Conservation (phyloP, 2,329 filamentous ascomycete species). For the Didymella lethalis region DNA sequence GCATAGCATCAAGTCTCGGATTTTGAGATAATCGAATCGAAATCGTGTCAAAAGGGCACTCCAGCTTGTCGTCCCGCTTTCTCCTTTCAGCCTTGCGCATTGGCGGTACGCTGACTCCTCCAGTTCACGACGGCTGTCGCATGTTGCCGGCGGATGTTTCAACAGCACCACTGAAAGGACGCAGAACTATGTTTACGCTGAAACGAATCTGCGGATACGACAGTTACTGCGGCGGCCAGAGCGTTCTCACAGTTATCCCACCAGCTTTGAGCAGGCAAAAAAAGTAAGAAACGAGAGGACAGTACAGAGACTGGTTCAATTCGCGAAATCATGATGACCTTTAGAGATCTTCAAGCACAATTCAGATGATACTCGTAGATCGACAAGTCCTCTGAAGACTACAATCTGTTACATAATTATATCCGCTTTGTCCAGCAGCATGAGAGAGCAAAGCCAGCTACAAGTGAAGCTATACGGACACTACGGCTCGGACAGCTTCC, state of each 20-base stretch:
- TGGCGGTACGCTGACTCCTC: background rate
- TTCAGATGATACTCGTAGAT: background rate
- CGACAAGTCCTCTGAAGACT: background rate
- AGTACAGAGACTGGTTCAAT: no score
- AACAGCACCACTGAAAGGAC: conserved; percentile 11
- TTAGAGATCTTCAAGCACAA: background rate
- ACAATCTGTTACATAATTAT: background rate
- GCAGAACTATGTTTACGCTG: background rate
- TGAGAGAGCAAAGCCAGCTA: background rate
- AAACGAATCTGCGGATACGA: conserved; percentile 2
- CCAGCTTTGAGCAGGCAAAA: background rate
- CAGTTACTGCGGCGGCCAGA: background rate
- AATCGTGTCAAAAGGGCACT: background rate
- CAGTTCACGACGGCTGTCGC: conserved; percentile 9
- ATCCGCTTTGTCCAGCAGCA: background rate
- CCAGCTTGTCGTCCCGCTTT: background rate
- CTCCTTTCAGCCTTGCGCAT: background rate
- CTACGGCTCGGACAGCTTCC: conserved; percentile 5
- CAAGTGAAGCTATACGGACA: background rate
- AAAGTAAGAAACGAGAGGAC: background rate
- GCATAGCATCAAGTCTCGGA: conserved; percentile 5
- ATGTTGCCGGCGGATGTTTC: conserved; percentile 14
- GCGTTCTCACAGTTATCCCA: background rate
- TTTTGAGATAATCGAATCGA: conserved; percentile 3
- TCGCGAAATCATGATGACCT: background rate